phyloP scores from a whole-genome alignment of 164 flowering plant genomes.

The Dillenia suffruticosa region DNA sequence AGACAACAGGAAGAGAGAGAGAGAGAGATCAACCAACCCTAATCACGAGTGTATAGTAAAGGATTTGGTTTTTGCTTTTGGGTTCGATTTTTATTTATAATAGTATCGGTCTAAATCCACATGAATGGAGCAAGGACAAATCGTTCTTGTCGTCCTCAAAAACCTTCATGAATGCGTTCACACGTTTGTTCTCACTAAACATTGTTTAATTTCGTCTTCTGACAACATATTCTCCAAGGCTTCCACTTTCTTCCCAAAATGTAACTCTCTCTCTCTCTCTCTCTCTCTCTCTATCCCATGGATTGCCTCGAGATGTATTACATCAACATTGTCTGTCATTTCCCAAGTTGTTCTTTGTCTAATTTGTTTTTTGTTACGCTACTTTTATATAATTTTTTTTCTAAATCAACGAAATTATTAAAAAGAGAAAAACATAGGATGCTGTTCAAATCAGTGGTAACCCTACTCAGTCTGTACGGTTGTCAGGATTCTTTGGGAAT shows the following conservation, averaged over 20 bases:
- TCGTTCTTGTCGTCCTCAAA: too few relatives aligned
- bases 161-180: too few relatives aligned
- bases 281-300: neutral
- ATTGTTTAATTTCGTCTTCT: too few relatives aligned
- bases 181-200: too few relatives aligned
- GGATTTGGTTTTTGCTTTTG: neutral
- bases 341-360: slow-evolving; percentile 7
- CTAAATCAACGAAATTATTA: neutral
- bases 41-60: slow-evolving; percentile 20
- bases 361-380: neutral
- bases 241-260: neutral
- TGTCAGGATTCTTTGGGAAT: slow-evolving; percentile 18
- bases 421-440: slow-evolving; percentile 33
- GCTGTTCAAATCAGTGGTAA: slow-evolving; percentile 43
- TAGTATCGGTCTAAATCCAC: too few relatives aligned
- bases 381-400: neutral
- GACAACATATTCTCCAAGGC: too few relatives aligned
- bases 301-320: slow-evolving; percentile 9
- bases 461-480: slow-evolving; percentile 26
- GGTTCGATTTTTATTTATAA: too few relatives aligned
- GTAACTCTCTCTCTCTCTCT: neutral
- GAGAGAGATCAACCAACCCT: slow-evolving; percentile 14
- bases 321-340: slow-evolving; percentile 13
- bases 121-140: too few relatives aligned
- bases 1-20: too few relatives aligned